Base-by-base conservation (phyloP, 768 basidiomycete genomes). In the Tephrocybe sp. region DNA sequence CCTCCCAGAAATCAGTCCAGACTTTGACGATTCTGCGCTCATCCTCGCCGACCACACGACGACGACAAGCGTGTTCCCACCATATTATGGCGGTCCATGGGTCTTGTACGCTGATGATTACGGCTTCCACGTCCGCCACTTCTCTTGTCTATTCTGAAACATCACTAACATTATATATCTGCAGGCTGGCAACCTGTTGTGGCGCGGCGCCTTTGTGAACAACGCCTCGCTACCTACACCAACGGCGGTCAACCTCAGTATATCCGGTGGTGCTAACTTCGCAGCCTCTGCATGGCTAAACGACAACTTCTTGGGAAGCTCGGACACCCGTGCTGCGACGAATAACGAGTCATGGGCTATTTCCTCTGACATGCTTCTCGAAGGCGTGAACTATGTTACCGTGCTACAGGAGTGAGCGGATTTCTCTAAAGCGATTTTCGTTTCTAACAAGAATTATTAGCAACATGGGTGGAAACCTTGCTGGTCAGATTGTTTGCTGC, bases 391-490 rank as follows among this genome's bases (percentile, higher is more conserved):
- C 38, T 34, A 39, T 40, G 51, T 58, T 11, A 51, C 42, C 0
- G 47, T 58, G 11, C 38, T 58, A 43, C 57, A 58, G 22, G 57
- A 58, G 57, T 55, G 32, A 35, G 57, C 38, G 3, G 5, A 11
- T 7, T n/a, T 14, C 43, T 22, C 9, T 2, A 48, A 5, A 7
- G 2, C 35, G 23, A 17, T 9, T 8, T 11, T 4, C 14, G 9
- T 8, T 36, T 12, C 36, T 19, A 19, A 53, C 12, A 3, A 22
- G 7, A 10, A 7, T 19, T 9, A 5, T 14, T 39, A 58, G 57
- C n/a, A 53, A 58, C 43, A 58, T 58, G 57, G 57, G 57, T 4
- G 53, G 53, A 36, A 58, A 58, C n/a, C 49, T 58, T 16, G 57
- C 57, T 12, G 57, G 57, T 8, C 57, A 58, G n/a, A 33, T 58